A percentile compares a stretch with the other conserved stretches of the same genome.
phyloP scores from a whole-genome alignment of 495 filamentous ascomycete genomes.

The Daldinia bambusicola region DNA sequence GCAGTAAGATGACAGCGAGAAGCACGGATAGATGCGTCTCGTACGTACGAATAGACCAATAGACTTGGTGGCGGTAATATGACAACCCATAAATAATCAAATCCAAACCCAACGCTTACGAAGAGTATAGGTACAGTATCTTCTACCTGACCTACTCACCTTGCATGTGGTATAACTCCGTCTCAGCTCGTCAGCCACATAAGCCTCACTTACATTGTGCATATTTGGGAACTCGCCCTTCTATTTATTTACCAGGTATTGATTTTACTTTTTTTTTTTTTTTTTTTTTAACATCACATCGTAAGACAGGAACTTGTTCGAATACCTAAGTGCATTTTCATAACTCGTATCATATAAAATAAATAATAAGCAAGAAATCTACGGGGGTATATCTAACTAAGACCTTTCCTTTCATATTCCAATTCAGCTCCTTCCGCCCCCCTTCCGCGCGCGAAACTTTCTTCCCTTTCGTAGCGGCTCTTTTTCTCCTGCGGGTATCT shows the following conservation, averaged over 20 bases:
- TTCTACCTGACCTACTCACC: neutral
- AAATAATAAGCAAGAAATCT: constrained; percentile 12
- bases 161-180: neutral
- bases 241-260: neutral
- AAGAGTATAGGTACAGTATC: neutral
- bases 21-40: constrained; percentile 1
- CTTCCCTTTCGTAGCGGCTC: constrained; percentile 6
- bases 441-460: no score
- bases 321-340: neutral
- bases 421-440: neutral
- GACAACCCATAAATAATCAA: neutral
- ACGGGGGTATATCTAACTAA: constrained; percentile 39
- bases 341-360: constrained; percentile 14
- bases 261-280: neutral
- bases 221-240: neutral
- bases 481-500: constrained; percentile 28
- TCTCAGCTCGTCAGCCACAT: neutral
- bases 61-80: neutral
- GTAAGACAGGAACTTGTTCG: neutral
- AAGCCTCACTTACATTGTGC: neutral
- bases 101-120: neutral
- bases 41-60: neutral
- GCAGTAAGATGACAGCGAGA: neutral
- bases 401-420: constrained; percentile 3
- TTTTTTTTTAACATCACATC: neutral